These are phyloP conservation scores for Pichia cephalocereana DNA, from an alignment of 805 yeast genomes.

Conservation along the genomic window DNA sequence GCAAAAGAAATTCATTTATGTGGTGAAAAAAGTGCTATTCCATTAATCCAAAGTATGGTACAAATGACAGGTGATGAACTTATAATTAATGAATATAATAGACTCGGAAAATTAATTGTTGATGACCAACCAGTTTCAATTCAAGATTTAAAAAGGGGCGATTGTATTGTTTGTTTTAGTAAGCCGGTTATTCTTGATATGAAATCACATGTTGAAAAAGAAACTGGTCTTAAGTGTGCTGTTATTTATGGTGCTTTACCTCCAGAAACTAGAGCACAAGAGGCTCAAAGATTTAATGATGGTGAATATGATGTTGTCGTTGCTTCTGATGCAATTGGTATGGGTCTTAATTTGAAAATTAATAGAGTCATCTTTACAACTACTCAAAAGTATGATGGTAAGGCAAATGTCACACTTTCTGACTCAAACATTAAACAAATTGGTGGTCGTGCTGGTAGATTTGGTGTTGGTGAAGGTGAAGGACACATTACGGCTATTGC, in stretches of 20 bases:
- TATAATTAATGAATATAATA: constrained; percentile 56
- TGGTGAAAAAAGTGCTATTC: constrained; percentile 85
- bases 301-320: constrained; percentile 76
- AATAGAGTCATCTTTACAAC: constrained; percentile 70
- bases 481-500: constrained; percentile 52
- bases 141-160: constrained; percentile 52
- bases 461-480: constrained; percentile 26
- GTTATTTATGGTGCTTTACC: constrained; percentile 94
- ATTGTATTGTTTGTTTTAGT: constrained; percentile 83
- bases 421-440: constrained; percentile 78
- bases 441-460: constrained; percentile 95
- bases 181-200: constrained; percentile 60
- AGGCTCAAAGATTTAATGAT: constrained; percentile 70
- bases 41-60: constrained; percentile 49
- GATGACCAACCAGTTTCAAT: constrained; percentile 33
- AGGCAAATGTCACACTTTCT: constrained; percentile 35
- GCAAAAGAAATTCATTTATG: constrained; percentile 87
- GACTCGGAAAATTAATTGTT: constrained; percentile 65
- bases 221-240: constrained; percentile 62
- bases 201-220: constrained; percentile 59
- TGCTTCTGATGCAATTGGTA: constrained; percentile 96
- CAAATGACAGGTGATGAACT: constrained; percentile 72
- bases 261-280: constrained; percentile 84
- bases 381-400: constrained; percentile 64
- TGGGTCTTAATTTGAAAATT: constrained; percentile 89